Base-by-base conservation (phyloP, 805 yeast species). In the Lipomyces mesembrius region DNA sequence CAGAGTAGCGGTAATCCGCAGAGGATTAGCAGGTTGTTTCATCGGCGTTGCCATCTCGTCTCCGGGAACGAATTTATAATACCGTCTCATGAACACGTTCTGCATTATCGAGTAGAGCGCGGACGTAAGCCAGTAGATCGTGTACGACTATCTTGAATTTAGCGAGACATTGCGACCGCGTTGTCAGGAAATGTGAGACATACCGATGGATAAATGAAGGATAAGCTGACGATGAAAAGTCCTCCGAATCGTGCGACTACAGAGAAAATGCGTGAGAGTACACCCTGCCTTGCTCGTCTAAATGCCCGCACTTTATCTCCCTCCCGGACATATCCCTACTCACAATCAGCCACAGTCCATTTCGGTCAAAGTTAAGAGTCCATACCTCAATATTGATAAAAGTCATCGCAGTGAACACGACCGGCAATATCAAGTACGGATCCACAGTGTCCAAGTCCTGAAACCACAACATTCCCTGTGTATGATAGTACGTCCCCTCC, bases 71-170 rank as follows among this genome's bases (percentile, higher is more conserved):
- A 55, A 8, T 8, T 61, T 56, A 35, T 59, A 55, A 59, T 55
- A 64, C 11, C 53, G 52, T 22, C 64, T 95, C 74, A 94, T 78
- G 20, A 89, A 67, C 14, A 89, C 76, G 75, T 93, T 94, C 73
- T 94, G 98, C 0, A 85, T 68, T 66, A 91, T 78, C 1, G 98
- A 92, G 75, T 83, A 93, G 3, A 83, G 72, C 75, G 92, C 93
- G 0, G 97, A 92, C 57, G 94, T 87, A 37, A 91, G 83, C 99
- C 98, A 94, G 78, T 93, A 94, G n/a, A 92, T 7, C 12, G 62
- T 46, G 29, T 53, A 57, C 37, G 68, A 61, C 60, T 60, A 29
- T n/a, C 32, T 17, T 14, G 17, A 60, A 9, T 9, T 14, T 20
- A 43, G 49, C 20, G 32, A 3, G 25, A 43, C 20, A 37, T 11